Evolutionary conservation across 176 grass and related monocot genomes (phyloP).

Genomic region (Olyra latifolia): DNA sequence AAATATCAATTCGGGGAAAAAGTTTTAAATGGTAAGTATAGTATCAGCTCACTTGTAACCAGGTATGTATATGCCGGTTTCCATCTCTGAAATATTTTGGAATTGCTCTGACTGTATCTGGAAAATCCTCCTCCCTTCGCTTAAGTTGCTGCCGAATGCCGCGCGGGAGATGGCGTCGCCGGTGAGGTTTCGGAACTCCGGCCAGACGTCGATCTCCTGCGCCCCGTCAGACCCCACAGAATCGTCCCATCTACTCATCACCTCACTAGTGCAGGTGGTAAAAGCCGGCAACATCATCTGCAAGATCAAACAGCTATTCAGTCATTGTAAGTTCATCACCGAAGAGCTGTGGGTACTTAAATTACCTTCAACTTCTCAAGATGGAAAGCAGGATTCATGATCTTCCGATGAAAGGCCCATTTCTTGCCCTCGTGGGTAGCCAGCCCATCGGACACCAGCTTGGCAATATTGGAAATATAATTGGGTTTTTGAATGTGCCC

Average conservation of each 20-base stretch:
- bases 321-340: too few species aligned
- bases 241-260: slow-evolving; percentile 41
- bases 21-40: not conserved
- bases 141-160: slow-evolving; percentile 64
- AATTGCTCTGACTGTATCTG: slow-evolving; percentile 51
- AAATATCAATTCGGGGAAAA: too few species aligned
- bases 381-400: slow-evolving; percentile 61
- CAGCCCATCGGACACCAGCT: slow-evolving; percentile 20
- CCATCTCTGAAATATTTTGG: slow-evolving; percentile 2
- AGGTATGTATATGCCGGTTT: slow-evolving; percentile 15
- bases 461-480: not conserved
- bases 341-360: too few species aligned
- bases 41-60: slow-evolving; percentile 31
- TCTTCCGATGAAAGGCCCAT: slow-evolving; percentile 53
- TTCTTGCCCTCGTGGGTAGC: slow-evolving; percentile 39
- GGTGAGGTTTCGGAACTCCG: slow-evolving; percentile 52
- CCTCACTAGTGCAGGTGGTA: slow-evolving; percentile 28
- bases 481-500: slow-evolving; percentile 19
- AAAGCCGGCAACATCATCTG: slow-evolving; percentile 65
- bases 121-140: slow-evolving; percentile 59
- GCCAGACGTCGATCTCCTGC: slow-evolving; percentile 61
- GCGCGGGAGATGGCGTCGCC: slow-evolving; percentile 54
- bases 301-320: not conserved
- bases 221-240: not conserved
- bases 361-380: slow-evolving; percentile 60